Evolutionary conservation across 2,329 filamentous ascomycete species (phyloP).

Genomic region (Fusarium annulatum): DNA sequence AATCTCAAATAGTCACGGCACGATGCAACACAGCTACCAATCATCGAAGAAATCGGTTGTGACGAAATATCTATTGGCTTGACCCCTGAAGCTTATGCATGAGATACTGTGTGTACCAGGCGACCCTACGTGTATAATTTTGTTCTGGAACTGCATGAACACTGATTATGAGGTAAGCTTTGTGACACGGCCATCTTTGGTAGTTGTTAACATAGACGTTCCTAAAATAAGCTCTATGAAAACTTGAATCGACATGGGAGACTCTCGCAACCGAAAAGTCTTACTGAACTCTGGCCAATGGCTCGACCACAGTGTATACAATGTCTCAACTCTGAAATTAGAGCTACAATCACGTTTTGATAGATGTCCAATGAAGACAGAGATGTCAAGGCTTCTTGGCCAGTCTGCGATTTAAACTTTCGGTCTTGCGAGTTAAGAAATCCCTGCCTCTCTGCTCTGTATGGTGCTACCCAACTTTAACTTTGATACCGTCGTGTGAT

Average conservation of each 20-base stretch:
- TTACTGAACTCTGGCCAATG: not conserved
- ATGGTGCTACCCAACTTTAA: not conserved
- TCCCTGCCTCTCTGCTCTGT: not conserved
- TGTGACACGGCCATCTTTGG: accelerated
- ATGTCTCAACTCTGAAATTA: not conserved
- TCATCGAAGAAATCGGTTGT: not conserved
- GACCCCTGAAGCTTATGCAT: not conserved
- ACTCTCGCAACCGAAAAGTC: not conserved
- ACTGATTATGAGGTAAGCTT: not conserved
- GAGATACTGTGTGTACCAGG: not conserved
- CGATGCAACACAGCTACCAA: not conserved
- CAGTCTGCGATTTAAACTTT: not conserved
- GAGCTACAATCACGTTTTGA: not conserved
- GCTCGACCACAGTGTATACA: not conserved
- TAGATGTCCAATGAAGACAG: not conserved
- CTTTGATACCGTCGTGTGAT: too few species aligned
- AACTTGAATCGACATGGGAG: not conserved
- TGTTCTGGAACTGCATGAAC: not conserved
- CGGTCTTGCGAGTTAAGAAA: not conserved
- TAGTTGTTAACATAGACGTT: not conserved
- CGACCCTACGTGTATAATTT: too few species aligned
- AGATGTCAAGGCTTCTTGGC: not conserved
- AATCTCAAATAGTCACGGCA: not conserved
- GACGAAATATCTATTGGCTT: not conserved
- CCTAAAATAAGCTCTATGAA: not conserved